Evolutionary conservation across 1,284 basidiomycete species (phyloP).

Genomic region (Phellopilus nigrolimitatus): DNA sequence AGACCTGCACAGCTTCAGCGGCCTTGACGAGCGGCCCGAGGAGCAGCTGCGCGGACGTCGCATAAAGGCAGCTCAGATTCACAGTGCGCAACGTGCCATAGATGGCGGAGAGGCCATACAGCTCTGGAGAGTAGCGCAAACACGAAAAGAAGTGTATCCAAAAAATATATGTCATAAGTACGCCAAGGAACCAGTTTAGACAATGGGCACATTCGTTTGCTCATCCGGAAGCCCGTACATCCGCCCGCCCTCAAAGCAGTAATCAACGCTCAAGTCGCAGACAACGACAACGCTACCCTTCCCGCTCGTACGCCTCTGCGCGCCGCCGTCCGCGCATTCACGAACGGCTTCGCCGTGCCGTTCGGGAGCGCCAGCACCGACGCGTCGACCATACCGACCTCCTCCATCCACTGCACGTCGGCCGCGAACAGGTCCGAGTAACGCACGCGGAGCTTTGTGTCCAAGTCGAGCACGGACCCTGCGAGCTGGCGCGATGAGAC

Average conservation of each 20-base stretch:
- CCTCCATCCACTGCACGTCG: constrained; percentile 85
- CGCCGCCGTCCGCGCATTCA: constrained; percentile 86
- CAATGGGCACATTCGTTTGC: constrained; percentile 31
- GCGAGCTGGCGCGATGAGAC: constrained; percentile 96
- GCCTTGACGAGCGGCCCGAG: constrained; percentile 83
- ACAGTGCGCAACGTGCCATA: constrained; percentile 80
- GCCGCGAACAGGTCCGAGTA: constrained; percentile 77
- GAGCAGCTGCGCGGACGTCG: constrained; percentile 89
- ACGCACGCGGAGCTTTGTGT: constrained; percentile 72
- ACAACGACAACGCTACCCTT: constrained; percentile 78
- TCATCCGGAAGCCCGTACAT: constrained; percentile 98
- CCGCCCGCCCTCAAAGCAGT: constrained; percentile 92
- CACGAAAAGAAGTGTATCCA: constrained; percentile 23
- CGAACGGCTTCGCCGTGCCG: constrained; percentile 95
- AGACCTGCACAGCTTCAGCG: no score
- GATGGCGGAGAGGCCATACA: constrained; percentile 78
- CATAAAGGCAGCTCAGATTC: constrained; percentile 97
- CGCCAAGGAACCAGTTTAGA: constrained; percentile 15
- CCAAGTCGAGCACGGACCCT: constrained; percentile 76
- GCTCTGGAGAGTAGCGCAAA: no score
- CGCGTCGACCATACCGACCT: constrained; percentile 84
- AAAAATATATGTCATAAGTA: constrained; percentile 17
- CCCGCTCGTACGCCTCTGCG: constrained; percentile 46
- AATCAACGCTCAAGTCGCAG: constrained; percentile 95
- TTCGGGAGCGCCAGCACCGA: constrained; percentile 99